These are phyloP conservation scores for Suhomyces panamericanus DNA, from an alignment of 1,139 yeast species.

Conservation along the genomic window DNA sequence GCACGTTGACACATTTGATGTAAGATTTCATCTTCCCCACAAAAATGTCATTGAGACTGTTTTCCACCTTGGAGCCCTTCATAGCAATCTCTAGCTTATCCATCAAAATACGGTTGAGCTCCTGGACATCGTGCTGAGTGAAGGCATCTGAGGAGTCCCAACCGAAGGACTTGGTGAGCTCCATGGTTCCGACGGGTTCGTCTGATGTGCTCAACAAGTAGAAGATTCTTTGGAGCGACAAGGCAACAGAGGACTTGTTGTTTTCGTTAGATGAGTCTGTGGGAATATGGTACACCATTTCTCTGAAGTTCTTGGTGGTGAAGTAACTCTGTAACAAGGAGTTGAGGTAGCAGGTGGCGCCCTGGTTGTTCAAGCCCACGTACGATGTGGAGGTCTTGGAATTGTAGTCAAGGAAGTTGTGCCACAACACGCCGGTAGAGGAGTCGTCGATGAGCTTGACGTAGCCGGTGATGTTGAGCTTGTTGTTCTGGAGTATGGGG, in stretches of 20 bases:
- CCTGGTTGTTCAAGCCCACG: conserved; percentile 93
- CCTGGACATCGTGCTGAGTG: conserved; percentile 98
- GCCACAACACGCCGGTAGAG: conserved; percentile 92
- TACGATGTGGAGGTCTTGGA: conserved; percentile 85
- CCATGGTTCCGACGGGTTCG: conserved; percentile 80
- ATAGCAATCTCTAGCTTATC: conserved; percentile 87
- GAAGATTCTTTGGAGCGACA: conserved; percentile 85
- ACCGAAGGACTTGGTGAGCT: conserved; percentile 88
- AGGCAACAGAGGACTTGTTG: conserved; percentile 54
- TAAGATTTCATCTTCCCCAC: conserved; percentile 97
- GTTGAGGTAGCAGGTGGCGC: conserved; percentile 96
- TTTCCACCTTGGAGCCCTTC: conserved; percentile 88
- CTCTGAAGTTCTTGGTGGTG: conserved; percentile 79
- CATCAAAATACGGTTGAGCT: conserved; percentile 91
- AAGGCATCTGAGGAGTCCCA: conserved; percentile 97
- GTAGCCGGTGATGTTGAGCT: conserved; percentile 71
- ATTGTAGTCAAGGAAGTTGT: conserved; percentile 79
- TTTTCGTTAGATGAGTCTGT: conserved; percentile 33
- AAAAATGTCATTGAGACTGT: conserved; percentile 74
- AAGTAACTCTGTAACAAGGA: conserved; percentile 88
- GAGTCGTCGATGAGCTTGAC: conserved; percentile 80
- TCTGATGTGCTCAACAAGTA: conserved; percentile 72
- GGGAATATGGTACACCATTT: conserved; percentile 86
- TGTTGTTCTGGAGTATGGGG: conserved; percentile 57
- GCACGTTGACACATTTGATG: conserved; percentile 91